These are phyloP conservation scores for Syncephalastrum monosporum DNA, from an alignment of 371 early-diverging fungal genomes.

Conservation along the genomic window DNA sequence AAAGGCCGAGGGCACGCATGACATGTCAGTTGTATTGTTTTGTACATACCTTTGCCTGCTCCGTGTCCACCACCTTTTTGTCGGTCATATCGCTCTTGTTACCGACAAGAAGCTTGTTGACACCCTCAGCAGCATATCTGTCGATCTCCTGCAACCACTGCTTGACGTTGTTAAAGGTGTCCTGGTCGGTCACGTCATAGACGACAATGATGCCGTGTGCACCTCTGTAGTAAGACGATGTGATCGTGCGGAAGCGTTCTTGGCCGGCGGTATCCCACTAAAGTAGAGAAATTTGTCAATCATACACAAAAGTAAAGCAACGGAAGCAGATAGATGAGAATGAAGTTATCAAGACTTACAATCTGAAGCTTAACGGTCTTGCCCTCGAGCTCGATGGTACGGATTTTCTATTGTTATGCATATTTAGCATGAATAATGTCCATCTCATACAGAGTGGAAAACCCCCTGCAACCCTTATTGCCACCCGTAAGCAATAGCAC, in stretches of 20 bases:
- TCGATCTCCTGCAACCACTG: constrained; percentile 97
- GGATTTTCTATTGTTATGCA: constrained; percentile 82
- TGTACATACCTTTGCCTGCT: constrained; percentile 59
- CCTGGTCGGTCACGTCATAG: constrained; percentile 97
- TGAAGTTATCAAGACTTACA: constrained; percentile 36
- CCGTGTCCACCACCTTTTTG: constrained; percentile 79
- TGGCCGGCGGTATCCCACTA: constrained; percentile 99
- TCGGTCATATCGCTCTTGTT: constrained; percentile 98
- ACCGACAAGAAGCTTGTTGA: constrained; percentile 95
- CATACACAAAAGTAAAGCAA: not conserved
- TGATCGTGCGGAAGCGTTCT: constrained; percentile 99
- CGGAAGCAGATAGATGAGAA: too few species aligned
- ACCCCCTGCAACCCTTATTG: not conserved
- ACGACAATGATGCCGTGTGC: constrained; percentile 99
- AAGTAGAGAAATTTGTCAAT: not conserved
- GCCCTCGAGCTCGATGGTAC: constrained; percentile 97
- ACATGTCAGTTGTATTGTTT: not conserved
- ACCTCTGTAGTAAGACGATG: constrained; percentile 94
- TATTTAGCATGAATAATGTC: too few species aligned
- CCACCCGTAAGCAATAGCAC: constrained; percentile 12
- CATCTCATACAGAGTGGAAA: too few species aligned
- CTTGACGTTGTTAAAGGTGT: constrained; percentile 86
- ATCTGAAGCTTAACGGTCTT: constrained; percentile 99
- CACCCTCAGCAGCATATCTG: constrained; percentile 52
- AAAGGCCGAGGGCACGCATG: constrained; percentile 1